Evolutionary conservation across 176 grass and related monocot species (phyloP).

Genomic region (Rhynchospora breviuscula): DNA sequence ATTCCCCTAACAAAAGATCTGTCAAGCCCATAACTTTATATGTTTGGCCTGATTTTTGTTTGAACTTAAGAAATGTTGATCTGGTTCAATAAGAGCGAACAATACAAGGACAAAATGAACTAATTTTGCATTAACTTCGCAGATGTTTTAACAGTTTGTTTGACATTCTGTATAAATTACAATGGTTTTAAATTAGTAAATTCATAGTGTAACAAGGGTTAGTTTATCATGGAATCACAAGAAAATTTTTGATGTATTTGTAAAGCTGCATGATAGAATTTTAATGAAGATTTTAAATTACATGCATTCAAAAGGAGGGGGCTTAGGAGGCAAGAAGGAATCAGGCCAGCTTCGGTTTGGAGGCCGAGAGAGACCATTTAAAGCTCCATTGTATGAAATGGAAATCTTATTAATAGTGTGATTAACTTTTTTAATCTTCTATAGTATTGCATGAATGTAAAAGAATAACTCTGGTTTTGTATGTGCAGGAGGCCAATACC

Average conservation of each 20-base stretch:
- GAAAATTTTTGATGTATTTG: not conserved
- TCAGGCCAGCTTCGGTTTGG: constrained; percentile 96
- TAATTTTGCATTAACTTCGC: not conserved
- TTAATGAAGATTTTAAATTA: not conserved
- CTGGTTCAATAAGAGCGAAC: not conserved
- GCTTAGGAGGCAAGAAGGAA: constrained; percentile 93
- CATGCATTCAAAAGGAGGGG: constrained; percentile 47
- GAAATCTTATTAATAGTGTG: not conserved
- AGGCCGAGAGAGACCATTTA: constrained; percentile 94
- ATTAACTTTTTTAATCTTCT: not conserved
- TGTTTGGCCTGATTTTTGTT: not conserved
- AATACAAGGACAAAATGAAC: not conserved
- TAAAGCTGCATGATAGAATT: constrained; percentile 10
- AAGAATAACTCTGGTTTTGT: constrained; percentile 15
- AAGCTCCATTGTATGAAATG: constrained; percentile 80
- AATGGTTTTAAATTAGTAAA: not conserved
- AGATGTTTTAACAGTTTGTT: not conserved
- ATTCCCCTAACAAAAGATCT: not conserved
- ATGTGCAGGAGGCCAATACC: constrained; percentile 64
- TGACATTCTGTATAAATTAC: not conserved
- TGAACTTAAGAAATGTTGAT: not conserved
- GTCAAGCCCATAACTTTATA: not conserved
- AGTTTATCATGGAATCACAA: not conserved
- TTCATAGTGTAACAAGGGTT: not conserved
- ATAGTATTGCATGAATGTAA: not conserved